These are phyloP conservation scores for Madurella fahalii DNA, from an alignment of 2,329 filamentous ascomycete species.

Conservation along the genomic window DNA sequence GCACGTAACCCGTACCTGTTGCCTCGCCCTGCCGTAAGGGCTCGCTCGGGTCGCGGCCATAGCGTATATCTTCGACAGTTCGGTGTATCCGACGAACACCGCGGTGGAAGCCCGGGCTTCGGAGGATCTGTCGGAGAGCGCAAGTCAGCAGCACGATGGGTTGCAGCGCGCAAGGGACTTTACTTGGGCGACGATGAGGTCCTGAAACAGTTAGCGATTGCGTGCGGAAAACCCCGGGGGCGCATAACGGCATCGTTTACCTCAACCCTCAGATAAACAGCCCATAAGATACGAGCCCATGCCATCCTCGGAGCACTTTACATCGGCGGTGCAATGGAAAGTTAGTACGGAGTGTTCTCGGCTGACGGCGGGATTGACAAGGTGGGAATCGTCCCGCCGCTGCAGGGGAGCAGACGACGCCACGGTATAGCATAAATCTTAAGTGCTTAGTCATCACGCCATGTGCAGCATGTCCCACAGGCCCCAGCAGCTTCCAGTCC, in stretches of 20 bases:
- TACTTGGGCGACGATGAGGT: slow-evolving; percentile 24
- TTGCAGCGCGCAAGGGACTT: background rate
- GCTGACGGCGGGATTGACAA: background rate
- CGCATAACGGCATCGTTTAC: slow-evolving; percentile 3
- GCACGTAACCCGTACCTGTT: slow-evolving; percentile 36
- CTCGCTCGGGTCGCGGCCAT: slow-evolving; percentile 49
- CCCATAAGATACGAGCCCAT: slow-evolving; percentile 15
- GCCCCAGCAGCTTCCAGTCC: too few species aligned
- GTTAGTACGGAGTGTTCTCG: background rate
- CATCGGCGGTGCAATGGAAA: background rate
- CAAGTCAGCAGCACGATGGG: background rate
- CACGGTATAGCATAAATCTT: too few species aligned
- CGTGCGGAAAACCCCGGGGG: background rate
- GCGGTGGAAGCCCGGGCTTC: slow-evolving; percentile 48
- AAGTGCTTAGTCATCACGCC: too few species aligned
- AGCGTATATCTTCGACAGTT: slow-evolving; percentile 43
- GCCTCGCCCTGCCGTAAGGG: slow-evolving; percentile 51
- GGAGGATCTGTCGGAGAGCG: slow-evolving; percentile 33
- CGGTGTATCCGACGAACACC: slow-evolving; percentile 51
- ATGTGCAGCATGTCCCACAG: too few species aligned
- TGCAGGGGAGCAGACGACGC: too few species aligned
- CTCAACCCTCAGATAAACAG: slow-evolving; percentile 11
- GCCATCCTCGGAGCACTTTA: background rate
- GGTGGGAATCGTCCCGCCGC: background rate
- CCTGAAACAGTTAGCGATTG: slow-evolving; percentile 11